Evolutionary conservation across 805 yeast genomes (phyloP).

Genomic region (Saturnispora mendoncae): DNA sequence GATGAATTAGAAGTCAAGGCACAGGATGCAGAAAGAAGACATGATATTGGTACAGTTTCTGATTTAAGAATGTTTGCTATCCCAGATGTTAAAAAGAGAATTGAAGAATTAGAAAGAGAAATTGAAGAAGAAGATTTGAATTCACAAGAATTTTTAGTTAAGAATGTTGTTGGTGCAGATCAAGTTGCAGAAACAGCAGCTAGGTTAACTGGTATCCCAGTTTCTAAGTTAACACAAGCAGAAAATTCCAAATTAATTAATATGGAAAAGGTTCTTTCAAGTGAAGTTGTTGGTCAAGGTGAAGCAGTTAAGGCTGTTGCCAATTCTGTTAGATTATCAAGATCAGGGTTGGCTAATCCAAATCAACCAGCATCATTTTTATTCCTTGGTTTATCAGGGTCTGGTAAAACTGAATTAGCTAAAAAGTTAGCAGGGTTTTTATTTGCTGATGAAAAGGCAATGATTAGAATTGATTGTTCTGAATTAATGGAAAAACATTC

Average conservation of each 20-base stretch:
- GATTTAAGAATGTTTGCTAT: conserved; percentile 96
- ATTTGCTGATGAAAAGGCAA: conserved; percentile 92
- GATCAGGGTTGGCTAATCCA: conserved; percentile 95
- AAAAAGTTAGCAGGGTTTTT: conserved; percentile 94
- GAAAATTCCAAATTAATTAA: conserved; percentile 89
- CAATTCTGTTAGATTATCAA: conserved; percentile 82
- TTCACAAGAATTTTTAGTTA: conserved; percentile 51
- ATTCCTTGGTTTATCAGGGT: conserved; percentile 91
- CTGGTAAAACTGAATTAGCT: conserved; percentile 97
- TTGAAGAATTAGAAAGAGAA: conserved; percentile 62
- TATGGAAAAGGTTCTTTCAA: conserved; percentile 82
- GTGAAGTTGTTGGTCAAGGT: conserved; percentile 87
- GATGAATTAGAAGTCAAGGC: conserved; percentile 93
- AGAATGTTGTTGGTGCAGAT: conserved; percentile 76
- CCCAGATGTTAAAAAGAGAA: conserved; percentile 78
- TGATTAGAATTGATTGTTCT: conserved; percentile 96
- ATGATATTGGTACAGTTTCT: conserved; percentile 89
- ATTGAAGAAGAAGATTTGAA: conserved; percentile 53
- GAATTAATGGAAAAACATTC: conserved; percentile 94
- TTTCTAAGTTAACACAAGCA: conserved; percentile 85
- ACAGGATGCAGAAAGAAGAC: conserved; percentile 92
- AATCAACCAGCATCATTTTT: conserved; percentile 93
- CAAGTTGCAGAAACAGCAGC: conserved; percentile 93
- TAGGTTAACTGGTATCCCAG: conserved; percentile 94
- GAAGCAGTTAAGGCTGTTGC: conserved; percentile 96